These are phyloP conservation scores for Atkinsonella hypoxylon DNA, from an alignment of 2,329 filamentous ascomycete genomes.

Conservation along the genomic window DNA sequence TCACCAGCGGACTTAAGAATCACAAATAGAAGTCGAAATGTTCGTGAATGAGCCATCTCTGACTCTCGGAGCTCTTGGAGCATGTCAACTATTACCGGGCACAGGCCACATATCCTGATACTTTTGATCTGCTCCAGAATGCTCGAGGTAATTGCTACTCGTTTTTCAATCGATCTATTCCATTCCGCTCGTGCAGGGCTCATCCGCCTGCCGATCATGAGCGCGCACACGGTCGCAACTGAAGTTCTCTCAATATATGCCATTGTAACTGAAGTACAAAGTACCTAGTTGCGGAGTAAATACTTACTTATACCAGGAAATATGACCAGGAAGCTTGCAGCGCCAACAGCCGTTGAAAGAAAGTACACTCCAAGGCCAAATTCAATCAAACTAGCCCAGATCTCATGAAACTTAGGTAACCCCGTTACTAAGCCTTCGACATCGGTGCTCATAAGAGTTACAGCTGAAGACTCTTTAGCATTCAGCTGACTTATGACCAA, in stretches of 20 bases:
- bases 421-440: conserved; percentile 22
- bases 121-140: conserved; percentile 16
- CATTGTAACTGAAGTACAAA: background rate
- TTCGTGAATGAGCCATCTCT: conserved; percentile 9
- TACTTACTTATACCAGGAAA: conserved; percentile 51
- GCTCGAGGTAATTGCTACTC: background rate
- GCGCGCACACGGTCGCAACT: conserved; percentile 27
- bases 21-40: conserved; percentile 4
- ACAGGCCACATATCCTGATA: conserved; percentile 24
- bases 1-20: conserved; percentile 5
- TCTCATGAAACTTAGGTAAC: conserved; percentile 17
- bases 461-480: conserved; percentile 21
- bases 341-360: conserved; percentile 4
- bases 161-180: background rate
- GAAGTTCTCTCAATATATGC: conserved; percentile 7
- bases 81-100: conserved; percentile 2
- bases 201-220: conserved; percentile 25
- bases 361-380: conserved; percentile 8
- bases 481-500: conserved; percentile 17
- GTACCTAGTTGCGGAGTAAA: background rate
- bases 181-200: background rate
- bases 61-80: conserved; percentile 9
- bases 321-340: conserved; percentile 24
- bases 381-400: conserved; percentile 21
- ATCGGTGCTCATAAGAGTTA: conserved; percentile 34